A percentile compares a stretch with the other conserved stretches of the same genome.
phyloP scores from a whole-genome alignment of 306 rosid genomes.

The Pterocarpus santalinus region DNA sequence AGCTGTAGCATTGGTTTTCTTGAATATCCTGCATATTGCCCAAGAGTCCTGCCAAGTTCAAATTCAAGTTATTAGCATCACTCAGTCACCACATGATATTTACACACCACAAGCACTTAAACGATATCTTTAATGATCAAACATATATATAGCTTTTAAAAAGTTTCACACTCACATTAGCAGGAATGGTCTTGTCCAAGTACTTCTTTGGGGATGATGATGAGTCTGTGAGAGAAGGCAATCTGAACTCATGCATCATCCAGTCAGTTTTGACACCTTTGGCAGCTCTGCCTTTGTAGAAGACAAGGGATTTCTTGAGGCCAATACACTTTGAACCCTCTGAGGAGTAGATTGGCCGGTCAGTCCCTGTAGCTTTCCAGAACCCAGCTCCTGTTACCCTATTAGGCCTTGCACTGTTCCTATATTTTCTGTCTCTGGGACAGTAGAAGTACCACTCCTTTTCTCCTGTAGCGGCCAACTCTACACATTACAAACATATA shows the following conservation, averaged over 20 bases:
- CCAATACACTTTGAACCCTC: slow-evolving; percentile 84
- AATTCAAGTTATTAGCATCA: not conserved
- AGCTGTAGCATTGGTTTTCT: slow-evolving; percentile 78
- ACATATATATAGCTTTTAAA: not conserved
- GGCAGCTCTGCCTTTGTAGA: slow-evolving; percentile 91
- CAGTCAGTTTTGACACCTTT: slow-evolving; percentile 87
- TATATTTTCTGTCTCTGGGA: slow-evolving; percentile 84
- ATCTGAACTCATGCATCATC: slow-evolving; percentile 97
- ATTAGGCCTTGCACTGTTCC: slow-evolving; percentile 89
- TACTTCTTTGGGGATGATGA: slow-evolving; percentile 56
- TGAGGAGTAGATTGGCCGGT: slow-evolving; percentile 79
- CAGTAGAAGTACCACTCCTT: slow-evolving; percentile 88
- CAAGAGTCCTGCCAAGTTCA: slow-evolving; percentile 75
- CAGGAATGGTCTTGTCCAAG: slow-evolving; percentile 62
- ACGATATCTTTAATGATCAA: not conserved
- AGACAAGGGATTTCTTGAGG: slow-evolving; percentile 85
- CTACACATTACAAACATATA: slow-evolving; percentile 39
- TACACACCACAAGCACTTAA: not conserved
- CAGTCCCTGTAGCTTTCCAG: slow-evolving; percentile 97
- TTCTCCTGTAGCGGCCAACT: slow-evolving; percentile 72
- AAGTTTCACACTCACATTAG: slow-evolving; percentile 55
- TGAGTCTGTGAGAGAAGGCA: slow-evolving; percentile 70
- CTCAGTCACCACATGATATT: too few species aligned
- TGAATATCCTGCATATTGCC: slow-evolving; percentile 94
- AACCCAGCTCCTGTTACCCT: slow-evolving; percentile 89